Conservation (phyloP, 2,329 filamentous ascomycete genomes). For the Penicillium sp. region DNA sequence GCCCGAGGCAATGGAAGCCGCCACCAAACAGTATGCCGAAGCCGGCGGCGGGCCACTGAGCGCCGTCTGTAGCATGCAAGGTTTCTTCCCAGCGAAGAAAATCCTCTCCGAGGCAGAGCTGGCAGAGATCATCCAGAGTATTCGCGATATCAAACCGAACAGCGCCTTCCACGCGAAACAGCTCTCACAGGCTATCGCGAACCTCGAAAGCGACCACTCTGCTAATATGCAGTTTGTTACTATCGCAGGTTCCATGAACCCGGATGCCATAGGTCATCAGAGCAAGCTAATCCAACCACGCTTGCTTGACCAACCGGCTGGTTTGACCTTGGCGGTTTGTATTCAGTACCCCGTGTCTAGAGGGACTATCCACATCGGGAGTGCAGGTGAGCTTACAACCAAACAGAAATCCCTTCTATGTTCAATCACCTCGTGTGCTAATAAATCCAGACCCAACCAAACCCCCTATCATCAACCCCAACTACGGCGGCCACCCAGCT, state of each 20-base stretch:
- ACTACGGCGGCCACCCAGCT: slow-evolving; percentile 15
- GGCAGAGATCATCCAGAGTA: slow-evolving; percentile 13
- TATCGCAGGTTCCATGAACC: slow-evolving; percentile 6
- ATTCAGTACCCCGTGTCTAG: slow-evolving; percentile 24
- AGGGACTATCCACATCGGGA: slow-evolving; percentile 20
- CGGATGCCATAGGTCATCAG: slow-evolving; percentile 14
- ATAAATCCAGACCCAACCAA: slow-evolving; percentile 15
- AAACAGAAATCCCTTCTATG: not conserved
- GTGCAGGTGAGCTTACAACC: slow-evolving; percentile 5
- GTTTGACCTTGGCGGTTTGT: slow-evolving; percentile 16
- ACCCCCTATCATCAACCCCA: slow-evolving; percentile 18
- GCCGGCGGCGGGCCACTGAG: slow-evolving; percentile 4
- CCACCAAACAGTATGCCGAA: slow-evolving; percentile 13
- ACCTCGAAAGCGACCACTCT: slow-evolving; percentile 12
- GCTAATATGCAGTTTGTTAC: slow-evolving; percentile 16
- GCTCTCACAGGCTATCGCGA: slow-evolving; percentile 11
- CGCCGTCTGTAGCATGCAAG: slow-evolving; percentile 12
- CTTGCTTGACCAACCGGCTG: slow-evolving; percentile 3
- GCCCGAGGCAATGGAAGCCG: slow-evolving; percentile 13
- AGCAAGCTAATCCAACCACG: slow-evolving; percentile 1
- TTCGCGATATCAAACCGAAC: slow-evolving; percentile 14
- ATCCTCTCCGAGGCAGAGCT: slow-evolving; percentile 13
- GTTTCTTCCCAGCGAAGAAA: slow-evolving; percentile 15
- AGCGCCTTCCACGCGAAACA: slow-evolving; percentile 16
- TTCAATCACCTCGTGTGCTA: not conserved